Base-by-base conservation (phyloP, 495 filamentous ascomycete species). In the Thermothielavioides terrestris region DNA sequence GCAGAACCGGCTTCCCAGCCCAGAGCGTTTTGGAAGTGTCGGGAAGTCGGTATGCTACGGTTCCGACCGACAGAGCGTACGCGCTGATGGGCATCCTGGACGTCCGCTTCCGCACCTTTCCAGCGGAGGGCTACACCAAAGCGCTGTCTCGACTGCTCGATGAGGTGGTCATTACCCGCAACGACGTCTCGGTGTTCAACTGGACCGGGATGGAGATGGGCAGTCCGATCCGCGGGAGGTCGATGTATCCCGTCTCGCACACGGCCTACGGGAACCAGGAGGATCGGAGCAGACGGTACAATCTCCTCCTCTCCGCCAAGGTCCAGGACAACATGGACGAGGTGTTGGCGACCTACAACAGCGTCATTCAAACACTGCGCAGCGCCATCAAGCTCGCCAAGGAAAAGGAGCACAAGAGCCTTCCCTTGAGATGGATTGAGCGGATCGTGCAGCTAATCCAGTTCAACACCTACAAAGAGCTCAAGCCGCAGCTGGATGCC, bases 161-260 rank as follows among this genome's bases (percentile, higher is more conserved):
- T 36, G 64, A 70, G 42, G 60, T 67, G 14, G 40, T 70, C n/a
- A 63, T 66, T 31, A 57, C 59, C 2, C 59, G 58, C 32, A 70
- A 68, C 50, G 68, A 70, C 25, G 52, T 70, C 17, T 67, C 68
- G 4, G 59, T 68, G 43, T 70, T 70, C 54, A 70, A 68, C 54
- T 70, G 68, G 68, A 57, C 59, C 6, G 66, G 68, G 6, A 67
- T 62, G 48, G 56, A 65, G 9, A 55, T 60, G 42, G 66, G 68
- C 0, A 70, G 64, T 17, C 58, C 61, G 1, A 58, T 68, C 6
- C 55, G 65, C 14, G 67, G 67, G 8, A 53, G 67, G 21, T 67
- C 65, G 0, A 46, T 70, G 42, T 70, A 68, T 42, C 67, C 67
- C 18, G 63, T 58, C n/a, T 56, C 56, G 5, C 62, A 59, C 17